Conservation (phyloP, 495 filamentous ascomycete species). For the Aspergillus conjunctus region DNA sequence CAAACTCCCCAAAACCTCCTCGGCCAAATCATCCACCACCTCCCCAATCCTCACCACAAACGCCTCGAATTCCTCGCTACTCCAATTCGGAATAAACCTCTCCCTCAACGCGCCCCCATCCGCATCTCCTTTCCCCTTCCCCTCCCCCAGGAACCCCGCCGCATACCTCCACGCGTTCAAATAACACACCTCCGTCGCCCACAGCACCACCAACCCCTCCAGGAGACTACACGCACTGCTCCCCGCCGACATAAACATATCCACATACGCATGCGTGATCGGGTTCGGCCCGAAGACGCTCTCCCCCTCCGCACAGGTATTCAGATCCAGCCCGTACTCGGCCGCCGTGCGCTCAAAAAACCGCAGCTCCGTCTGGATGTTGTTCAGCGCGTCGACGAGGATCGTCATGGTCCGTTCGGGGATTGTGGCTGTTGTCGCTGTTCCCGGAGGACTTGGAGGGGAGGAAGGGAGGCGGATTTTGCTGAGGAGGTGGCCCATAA, state of each 20-base stretch:
- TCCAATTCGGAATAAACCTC: constrained; percentile 70
- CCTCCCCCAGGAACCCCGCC: constrained; percentile 34
- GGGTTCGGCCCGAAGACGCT: constrained; percentile 37
- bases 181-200: constrained; percentile 72
- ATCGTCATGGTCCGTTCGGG: constrained; percentile 56
- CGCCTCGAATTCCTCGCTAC: constrained; percentile 55
- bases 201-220: constrained; percentile 70
- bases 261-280: constrained; percentile 54
- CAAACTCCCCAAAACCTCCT: constrained; percentile 42
- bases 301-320: constrained; percentile 10
- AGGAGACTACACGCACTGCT: constrained; percentile 51
- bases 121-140: constrained; percentile 49
- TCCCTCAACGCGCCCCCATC: constrained; percentile 64
- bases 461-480: constrained; percentile 59
- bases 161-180: constrained; percentile 62
- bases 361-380: constrained; percentile 65
- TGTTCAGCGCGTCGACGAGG: constrained; percentile 64
- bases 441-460: constrained; percentile 25
- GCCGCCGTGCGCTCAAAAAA: constrained; percentile 67
- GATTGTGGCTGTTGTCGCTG: constrained; percentile 18
- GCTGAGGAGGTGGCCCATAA: constrained; percentile 65
- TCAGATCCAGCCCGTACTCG: constrained; percentile 61
- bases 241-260: constrained; percentile 56
- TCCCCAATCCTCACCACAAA: constrained; percentile 54
- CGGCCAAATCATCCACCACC: constrained; percentile 48